phyloP scores from a whole-genome alignment of 148 eudicot species.

The Rhododendron vialii region DNA sequence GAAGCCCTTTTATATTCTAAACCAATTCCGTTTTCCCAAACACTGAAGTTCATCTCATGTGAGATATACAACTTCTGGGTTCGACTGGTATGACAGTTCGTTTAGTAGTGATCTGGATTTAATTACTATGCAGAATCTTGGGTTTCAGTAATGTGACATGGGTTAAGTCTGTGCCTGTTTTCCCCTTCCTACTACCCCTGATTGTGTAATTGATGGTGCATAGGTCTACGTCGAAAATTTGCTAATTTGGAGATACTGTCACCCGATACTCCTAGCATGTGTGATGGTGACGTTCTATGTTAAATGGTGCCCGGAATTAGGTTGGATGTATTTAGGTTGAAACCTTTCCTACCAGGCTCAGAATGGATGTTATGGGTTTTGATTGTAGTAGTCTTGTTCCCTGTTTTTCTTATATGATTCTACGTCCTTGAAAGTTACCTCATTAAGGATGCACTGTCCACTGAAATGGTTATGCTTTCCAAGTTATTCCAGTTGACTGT shows the following conservation, averaged over 20 bases:
- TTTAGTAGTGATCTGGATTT: not conserved
- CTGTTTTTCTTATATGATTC: not conserved
- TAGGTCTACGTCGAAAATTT: no score
- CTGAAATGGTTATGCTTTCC: not conserved
- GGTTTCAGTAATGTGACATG: not conserved
- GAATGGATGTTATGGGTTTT: not conserved
- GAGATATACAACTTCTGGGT: not conserved
- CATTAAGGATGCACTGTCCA: not conserved
- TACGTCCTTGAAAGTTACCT: not conserved
- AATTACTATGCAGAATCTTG: not conserved
- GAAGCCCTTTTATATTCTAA: not conserved
- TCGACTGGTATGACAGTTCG: not conserved
- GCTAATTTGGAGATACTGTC: not conserved
- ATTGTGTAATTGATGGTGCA: not conserved
- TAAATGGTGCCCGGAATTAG: not conserved
- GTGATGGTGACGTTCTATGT: not conserved
- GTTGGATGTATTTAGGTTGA: not conserved
- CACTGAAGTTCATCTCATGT: not conserved
- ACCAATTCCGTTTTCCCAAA: not conserved
- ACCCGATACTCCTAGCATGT: not conserved
- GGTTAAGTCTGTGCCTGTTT: not conserved
- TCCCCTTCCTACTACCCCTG: not conserved
- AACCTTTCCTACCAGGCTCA: not conserved
- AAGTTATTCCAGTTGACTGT: not conserved
- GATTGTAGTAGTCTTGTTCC: not conserved